Conservation (phyloP, 176 grass and related monocot genomes). For the Paspalum vaginatum region DNA sequence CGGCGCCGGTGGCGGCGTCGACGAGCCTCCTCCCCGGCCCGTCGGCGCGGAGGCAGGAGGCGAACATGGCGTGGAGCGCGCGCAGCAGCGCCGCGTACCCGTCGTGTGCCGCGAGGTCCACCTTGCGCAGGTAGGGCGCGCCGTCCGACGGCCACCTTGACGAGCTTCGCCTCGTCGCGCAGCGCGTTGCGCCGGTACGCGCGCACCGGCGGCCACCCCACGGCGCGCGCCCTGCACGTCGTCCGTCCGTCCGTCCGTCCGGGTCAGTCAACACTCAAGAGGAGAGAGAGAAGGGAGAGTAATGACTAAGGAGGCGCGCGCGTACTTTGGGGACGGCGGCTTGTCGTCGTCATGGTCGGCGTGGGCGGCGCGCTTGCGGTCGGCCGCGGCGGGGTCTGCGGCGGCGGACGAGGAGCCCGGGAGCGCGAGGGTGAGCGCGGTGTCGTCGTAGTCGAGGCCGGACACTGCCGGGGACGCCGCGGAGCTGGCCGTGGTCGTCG, state of each 20-base stretch:
- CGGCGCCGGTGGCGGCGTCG: constrained; percentile 69
- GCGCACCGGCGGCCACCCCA: constrained; percentile 97
- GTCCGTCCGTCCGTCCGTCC: too few species aligned
- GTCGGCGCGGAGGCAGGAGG: constrained; percentile 24
- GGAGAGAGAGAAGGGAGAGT: neutral
- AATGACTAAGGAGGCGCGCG: neutral
- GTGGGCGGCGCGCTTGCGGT: constrained; percentile 46
- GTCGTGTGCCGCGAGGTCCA: constrained; percentile 64
- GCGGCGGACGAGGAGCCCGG: constrained; percentile 42
- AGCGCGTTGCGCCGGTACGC: constrained; percentile 79
- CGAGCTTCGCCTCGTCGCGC: constrained; percentile 48
- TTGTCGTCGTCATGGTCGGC: constrained; percentile 40
- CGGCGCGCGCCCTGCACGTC: constrained; percentile 61
- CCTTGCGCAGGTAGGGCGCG: constrained; percentile 88
- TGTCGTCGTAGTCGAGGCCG: constrained; percentile 76
- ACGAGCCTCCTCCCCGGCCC: constrained; percentile 54
- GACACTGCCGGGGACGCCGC: constrained; percentile 51
- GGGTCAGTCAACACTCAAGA: neutral
- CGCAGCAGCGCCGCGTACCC: constrained; percentile 22
- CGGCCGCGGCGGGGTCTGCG: constrained; percentile 15
- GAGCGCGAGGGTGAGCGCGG: constrained; percentile 63
- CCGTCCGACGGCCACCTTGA: constrained; percentile 98
- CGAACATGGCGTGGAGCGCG: constrained; percentile 35
- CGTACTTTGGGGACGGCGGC: constrained; percentile 55
- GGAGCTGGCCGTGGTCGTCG: constrained; percentile 53